phyloP scores from a whole-genome alignment of 495 filamentous ascomycete species.

The Podospora tetraspora region DNA sequence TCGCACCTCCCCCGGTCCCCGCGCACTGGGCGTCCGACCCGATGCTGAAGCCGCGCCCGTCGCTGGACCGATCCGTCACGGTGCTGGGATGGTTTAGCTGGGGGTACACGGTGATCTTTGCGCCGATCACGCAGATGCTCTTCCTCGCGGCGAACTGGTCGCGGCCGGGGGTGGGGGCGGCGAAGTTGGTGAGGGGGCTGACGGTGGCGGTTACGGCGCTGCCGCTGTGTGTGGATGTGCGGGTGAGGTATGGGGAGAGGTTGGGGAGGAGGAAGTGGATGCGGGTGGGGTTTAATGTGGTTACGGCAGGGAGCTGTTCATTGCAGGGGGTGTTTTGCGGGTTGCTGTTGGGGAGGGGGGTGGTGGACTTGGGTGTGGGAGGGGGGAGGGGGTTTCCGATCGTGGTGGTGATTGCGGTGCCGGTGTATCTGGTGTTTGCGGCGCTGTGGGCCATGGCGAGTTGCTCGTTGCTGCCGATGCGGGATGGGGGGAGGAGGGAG shows the following conservation, averaged over 20 bases:
- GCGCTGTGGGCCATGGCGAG: slow-evolving; percentile 9
- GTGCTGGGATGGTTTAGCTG: slow-evolving; percentile 10
- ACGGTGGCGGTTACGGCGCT: slow-evolving; percentile 11
- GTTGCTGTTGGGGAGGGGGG: slow-evolving; percentile 3
- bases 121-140: slow-evolving; percentile 7
- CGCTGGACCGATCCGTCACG: not conserved
- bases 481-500: slow-evolving; percentile 12
- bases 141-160: slow-evolving; percentile 9
- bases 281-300: not conserved
- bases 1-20: not conserved
- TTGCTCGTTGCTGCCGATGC: slow-evolving; percentile 8
- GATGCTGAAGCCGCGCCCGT: not conserved
- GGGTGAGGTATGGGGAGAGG: slow-evolving; percentile 9
- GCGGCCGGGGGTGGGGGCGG: slow-evolving; percentile 1
- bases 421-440: slow-evolving; percentile 8
- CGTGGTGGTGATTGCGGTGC: not conserved
- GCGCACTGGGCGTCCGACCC: not conserved
- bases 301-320: not conserved
- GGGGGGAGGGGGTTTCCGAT: not conserved
- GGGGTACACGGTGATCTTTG: slow-evolving; percentile 8
- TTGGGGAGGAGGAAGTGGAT: not conserved
- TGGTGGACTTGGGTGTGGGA: not conserved
- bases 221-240: slow-evolving; percentile 12
- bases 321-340: slow-evolving; percentile 7
- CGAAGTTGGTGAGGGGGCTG: slow-evolving; percentile 15